phyloP scores from a whole-genome alignment of 2,329 filamentous ascomycete species.

The Leptographium lundbergii region DNA sequence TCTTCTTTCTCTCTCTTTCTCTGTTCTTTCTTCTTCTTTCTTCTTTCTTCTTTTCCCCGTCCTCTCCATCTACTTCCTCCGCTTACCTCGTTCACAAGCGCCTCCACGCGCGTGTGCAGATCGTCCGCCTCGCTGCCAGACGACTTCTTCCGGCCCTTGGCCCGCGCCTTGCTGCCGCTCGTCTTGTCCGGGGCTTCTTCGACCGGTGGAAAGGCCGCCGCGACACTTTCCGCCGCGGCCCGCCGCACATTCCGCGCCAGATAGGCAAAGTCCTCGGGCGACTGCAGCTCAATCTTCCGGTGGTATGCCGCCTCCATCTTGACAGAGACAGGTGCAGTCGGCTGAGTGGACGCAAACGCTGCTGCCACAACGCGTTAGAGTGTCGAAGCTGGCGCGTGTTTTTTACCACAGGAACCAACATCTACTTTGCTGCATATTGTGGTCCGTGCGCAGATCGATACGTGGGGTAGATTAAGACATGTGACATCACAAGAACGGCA shows the following conservation, averaged over 20 bases:
- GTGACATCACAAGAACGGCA: background rate
- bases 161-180: conserved; percentile 18
- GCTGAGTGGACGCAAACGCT: background rate
- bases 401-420: background rate
- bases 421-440: background rate
- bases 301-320: conserved; percentile 32
- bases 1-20: background rate
- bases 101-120: conserved; percentile 44
- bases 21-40: background rate
- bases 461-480: background rate
- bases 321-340: too few relatives aligned
- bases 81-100: conserved; percentile 43
- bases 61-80: background rate
- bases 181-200: conserved; percentile 11
- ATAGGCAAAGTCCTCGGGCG: conserved; percentile 59
- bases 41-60: background rate
- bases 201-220: conserved; percentile 56
- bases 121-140: conserved; percentile 31
- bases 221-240: conserved; percentile 54
- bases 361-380: too few relatives aligned
- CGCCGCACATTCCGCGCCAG: conserved; percentile 57
- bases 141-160: background rate
- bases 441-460: background rate
- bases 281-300: conserved; percentile 69
- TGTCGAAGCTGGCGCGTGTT: background rate